Percentiles rank a stretch among this genome's conserved stretches.
Conservation (phyloP, 805 yeast species). For the Kodamaea hsintzibuensis region DNA sequence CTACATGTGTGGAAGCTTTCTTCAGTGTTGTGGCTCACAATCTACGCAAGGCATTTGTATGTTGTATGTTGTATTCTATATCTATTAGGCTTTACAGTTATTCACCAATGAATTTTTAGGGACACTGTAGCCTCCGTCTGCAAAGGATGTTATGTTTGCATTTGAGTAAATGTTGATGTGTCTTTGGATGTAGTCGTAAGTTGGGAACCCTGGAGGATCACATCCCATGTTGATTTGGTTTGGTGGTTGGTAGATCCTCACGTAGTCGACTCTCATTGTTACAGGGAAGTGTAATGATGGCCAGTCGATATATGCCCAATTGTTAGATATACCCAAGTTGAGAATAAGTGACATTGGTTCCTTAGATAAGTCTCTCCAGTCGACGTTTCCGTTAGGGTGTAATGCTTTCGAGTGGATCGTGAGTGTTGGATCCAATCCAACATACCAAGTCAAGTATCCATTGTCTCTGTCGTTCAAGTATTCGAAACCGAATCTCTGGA, state of each 20-base stretch:
- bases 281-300: conserved; percentile 75
- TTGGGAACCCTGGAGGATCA: conserved; percentile 86
- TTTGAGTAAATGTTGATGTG: conserved; percentile 73
- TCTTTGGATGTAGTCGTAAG: conserved; percentile 72
- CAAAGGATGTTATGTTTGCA: conserved; percentile 74
- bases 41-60: no score
- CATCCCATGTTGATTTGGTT: conserved; percentile 66
- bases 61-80: background rate
- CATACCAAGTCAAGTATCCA: conserved; percentile 85
- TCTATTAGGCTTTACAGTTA: background rate
- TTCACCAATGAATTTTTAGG: conserved; percentile 40
- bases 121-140: conserved; percentile 60
- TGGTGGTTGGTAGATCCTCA: conserved; percentile 87
- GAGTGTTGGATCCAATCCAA: conserved; percentile 77
- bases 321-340: conserved; percentile 87
- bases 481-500: conserved; percentile 78
- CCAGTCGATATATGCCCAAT: conserved; percentile 96
- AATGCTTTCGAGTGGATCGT: conserved; percentile 73
- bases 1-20: no score
- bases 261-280: conserved; percentile 75
- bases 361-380: conserved; percentile 74
- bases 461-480: conserved; percentile 62
- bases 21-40: no score
- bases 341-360: conserved; percentile 92
- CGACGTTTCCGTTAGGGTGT: conserved; percentile 89